phyloP scores from a whole-genome alignment of 352 stramenopile species.

The Globisporangium perplexum region DNA sequence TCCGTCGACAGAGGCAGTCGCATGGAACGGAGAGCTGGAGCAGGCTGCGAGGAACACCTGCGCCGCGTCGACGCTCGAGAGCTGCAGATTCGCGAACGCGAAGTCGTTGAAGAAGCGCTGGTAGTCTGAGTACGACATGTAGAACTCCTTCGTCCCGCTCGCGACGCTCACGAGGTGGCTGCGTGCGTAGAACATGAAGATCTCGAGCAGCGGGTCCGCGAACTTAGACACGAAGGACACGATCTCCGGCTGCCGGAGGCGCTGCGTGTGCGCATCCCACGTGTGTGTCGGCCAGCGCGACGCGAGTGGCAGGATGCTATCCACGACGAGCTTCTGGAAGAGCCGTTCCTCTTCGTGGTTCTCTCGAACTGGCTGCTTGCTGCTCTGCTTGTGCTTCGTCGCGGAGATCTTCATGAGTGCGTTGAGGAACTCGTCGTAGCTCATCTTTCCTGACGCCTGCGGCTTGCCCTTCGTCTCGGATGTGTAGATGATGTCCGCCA shows the following conservation, averaged over 20 bases:
- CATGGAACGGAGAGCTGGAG: constrained; percentile 45
- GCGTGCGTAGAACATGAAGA: constrained; percentile 78
- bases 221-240: constrained; percentile 63
- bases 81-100: constrained; percentile 54
- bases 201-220: constrained; percentile 53
- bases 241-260: constrained; percentile 41
- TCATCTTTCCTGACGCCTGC: constrained; percentile 58
- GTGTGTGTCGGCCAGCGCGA: constrained; percentile 44
- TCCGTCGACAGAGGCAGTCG: constrained; percentile 13
- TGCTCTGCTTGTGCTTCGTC: constrained; percentile 21
- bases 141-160: constrained; percentile 49
- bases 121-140: constrained; percentile 66
- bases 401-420: constrained; percentile 63
- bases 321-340: constrained; percentile 50
- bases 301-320: constrained; percentile 53
- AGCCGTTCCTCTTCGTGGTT: constrained; percentile 42
- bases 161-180: constrained; percentile 31
- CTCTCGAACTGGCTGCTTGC: constrained; percentile 28
- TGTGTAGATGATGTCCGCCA: constrained; percentile 78
- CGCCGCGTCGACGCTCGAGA: constrained; percentile 63
- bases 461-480: constrained; percentile 68
- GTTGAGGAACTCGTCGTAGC: constrained; percentile 75
- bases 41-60: constrained; percentile 69
- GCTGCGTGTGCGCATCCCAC: constrained; percentile 48
- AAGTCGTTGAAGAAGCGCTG: constrained; percentile 78